Percentiles rank a stretch among this genome's conserved stretches.
Evolutionary conservation across 2,329 filamentous ascomycete species (phyloP).

Genomic region (Arthroderma sp.): DNA sequence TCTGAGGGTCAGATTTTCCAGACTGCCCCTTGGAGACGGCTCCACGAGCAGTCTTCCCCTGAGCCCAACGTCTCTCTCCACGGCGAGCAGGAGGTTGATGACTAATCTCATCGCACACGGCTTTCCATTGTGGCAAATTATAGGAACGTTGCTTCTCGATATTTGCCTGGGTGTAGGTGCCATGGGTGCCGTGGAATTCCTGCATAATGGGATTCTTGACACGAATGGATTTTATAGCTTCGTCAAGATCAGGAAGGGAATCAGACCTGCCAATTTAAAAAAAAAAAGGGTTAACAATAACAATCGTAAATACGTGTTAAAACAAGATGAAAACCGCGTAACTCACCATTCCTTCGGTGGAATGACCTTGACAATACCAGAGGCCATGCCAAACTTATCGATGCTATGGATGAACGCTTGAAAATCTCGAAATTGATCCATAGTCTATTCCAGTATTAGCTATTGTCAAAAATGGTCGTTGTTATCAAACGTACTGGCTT

Average conservation of each 20-base stretch:
- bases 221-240: constrained; percentile 77
- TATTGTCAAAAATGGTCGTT: background rate
- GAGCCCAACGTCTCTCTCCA: constrained; percentile 44
- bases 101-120: constrained; percentile 84
- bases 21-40: constrained; percentile 21
- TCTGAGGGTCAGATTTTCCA: constrained; percentile 28
- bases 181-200: constrained; percentile 91
- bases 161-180: constrained; percentile 92
- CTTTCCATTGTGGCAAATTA: constrained; percentile 91
- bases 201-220: constrained; percentile 97
- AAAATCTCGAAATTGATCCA: constrained; percentile 91
- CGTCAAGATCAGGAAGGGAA: constrained; percentile 61
- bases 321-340: constrained; percentile 1
- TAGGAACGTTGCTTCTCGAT: constrained; percentile 93
- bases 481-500: constrained; percentile 50
- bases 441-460: constrained; percentile 40
- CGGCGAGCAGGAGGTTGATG: constrained; percentile 87
- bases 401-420: constrained; percentile 82
- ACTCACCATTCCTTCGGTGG: constrained; percentile 84
- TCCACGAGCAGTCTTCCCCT: constrained; percentile 33
- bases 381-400: constrained; percentile 92
- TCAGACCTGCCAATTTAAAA: constrained; percentile 40
- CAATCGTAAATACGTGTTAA: constrained; percentile 1
- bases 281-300: background rate
- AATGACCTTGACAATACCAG: constrained; percentile 90